Base-by-base conservation (phyloP, 306 rosid species). In the Lathyrus oleraceus region DNA sequence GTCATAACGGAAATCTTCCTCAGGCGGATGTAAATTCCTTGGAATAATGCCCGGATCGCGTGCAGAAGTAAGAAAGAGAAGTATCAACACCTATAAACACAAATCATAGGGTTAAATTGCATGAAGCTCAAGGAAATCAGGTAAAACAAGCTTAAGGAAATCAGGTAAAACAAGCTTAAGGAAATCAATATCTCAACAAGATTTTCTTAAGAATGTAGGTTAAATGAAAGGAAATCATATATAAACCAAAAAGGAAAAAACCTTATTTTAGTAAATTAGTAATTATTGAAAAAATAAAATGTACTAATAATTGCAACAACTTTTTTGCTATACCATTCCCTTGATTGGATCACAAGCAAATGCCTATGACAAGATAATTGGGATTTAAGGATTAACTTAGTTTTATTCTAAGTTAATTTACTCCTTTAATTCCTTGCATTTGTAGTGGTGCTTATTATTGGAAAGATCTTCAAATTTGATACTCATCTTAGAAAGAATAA, bases 11-110 rank as follows among this genome's bases (percentile, higher is more conserved):
- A 88, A 79, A 48, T 84, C 98, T 71, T 88, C 96, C 78, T 93
- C 96, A 1, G 98, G 96, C 38, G 98, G 98, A 79, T 93, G 96
- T 47, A 78, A 84, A 66, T 88, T 93, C 67, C 96, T 86, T 45
- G 98, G 96, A 72, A 93, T 76, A 40, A 93, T 82, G 57, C 96
- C 98, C 49, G 98, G 98, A 81, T 93, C 98, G 56, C 90, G 90
- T 23, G 96, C 86, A 38, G 98, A 93, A 82, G 98, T 90, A 79
- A 88, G 88, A 83, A 84, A 88, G 80, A 93, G 98, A 88, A 88
- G 91, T 62, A 88, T 82, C 93, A 93, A 73, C 49, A 93, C 96
- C 98, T 93, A 62, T 65, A 79, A 73, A 74, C 71, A 86, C 73
- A 76, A 79, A 83, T 78, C 65, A 74, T 38, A 40, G 52, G 23